Conservation (phyloP, 805 yeast species). For the Lipomyces sp. region DNA sequence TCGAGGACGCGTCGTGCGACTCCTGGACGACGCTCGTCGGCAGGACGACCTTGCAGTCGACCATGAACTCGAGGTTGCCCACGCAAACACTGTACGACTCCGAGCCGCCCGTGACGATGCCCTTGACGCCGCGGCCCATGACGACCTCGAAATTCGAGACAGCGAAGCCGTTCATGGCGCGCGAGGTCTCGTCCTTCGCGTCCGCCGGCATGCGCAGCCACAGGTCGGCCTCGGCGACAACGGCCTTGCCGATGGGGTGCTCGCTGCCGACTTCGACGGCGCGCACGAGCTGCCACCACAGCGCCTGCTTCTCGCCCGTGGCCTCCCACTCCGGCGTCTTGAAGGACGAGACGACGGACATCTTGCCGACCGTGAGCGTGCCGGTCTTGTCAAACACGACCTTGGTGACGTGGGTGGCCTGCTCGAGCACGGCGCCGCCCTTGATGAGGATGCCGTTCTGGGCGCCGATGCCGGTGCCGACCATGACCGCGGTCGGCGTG, state of each 20-base stretch:
- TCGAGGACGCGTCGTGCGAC: constrained; percentile 38
- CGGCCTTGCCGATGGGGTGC: constrained; percentile 83
- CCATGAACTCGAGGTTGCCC: constrained; percentile 53
- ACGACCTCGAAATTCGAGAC: constrained; percentile 32
- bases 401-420: constrained; percentile 57
- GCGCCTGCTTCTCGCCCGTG: constrained; percentile 15
- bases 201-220: not conserved
- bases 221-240: constrained; percentile 44
- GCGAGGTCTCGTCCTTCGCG: constrained; percentile 2
- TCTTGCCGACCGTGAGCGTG: constrained; percentile 81
- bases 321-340: constrained; percentile 16
- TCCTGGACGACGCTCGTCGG: constrained; percentile 28
- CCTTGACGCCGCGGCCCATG: constrained; percentile 39
- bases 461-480: constrained; percentile 97
- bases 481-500: constrained; percentile 99
- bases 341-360: constrained; percentile 45
- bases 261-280: constrained; percentile 68
- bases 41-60: constrained; percentile 25
- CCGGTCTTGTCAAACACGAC: constrained; percentile 95
- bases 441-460: constrained; percentile 82
- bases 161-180: constrained; percentile 1
- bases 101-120: constrained; percentile 25
- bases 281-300: constrained; percentile 55
- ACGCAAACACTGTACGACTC: constrained; percentile 42
- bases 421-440: constrained; percentile 87